Conservation (phyloP, 2,329 filamentous ascomycete species). For the Xylariaceae sp. region DNA sequence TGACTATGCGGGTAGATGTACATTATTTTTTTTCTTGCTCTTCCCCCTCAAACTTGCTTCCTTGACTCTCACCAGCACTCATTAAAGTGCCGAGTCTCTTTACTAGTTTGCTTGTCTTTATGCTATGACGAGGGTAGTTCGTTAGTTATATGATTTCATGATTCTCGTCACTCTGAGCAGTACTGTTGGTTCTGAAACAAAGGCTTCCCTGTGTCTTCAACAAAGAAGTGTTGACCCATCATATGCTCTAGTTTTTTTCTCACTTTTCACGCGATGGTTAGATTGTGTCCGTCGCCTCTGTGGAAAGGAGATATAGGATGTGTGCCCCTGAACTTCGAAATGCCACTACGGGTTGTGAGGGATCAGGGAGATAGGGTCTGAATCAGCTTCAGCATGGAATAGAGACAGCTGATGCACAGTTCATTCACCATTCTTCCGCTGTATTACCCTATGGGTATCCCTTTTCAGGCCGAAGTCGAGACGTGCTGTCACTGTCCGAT, state of each 20-base stretch:
- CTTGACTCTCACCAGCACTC: background rate
- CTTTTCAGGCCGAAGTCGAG: too few species aligned
- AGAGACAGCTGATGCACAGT: too few species aligned
- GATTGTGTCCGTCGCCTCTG: background rate
- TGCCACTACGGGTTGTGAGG: too few species aligned
- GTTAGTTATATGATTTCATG: background rate
- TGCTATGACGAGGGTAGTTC: background rate
- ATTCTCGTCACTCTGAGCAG: background rate
- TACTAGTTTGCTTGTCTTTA: background rate
- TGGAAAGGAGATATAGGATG: background rate
- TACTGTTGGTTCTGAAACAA: background rate
- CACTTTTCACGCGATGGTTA: background rate
- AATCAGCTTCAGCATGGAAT: too few species aligned
- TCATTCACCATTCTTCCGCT: too few species aligned
- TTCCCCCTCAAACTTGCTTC: background rate
- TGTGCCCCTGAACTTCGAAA: background rate
- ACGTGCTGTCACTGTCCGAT: too few species aligned
- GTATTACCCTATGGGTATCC: too few species aligned
- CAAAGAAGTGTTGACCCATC: background rate
- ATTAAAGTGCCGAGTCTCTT: background rate
- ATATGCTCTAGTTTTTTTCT: background rate
- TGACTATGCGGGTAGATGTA: too few species aligned
- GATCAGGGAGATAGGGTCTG: too few species aligned
- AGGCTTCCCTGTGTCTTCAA: background rate
- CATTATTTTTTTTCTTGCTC: too few species aligned